A percentile compares a stretch with the other conserved stretches of the same genome.
These are phyloP conservation scores for Pleoardoris graminearum DNA, from an alignment of 2,329 filamentous ascomycete species.

Conservation along the genomic window DNA sequence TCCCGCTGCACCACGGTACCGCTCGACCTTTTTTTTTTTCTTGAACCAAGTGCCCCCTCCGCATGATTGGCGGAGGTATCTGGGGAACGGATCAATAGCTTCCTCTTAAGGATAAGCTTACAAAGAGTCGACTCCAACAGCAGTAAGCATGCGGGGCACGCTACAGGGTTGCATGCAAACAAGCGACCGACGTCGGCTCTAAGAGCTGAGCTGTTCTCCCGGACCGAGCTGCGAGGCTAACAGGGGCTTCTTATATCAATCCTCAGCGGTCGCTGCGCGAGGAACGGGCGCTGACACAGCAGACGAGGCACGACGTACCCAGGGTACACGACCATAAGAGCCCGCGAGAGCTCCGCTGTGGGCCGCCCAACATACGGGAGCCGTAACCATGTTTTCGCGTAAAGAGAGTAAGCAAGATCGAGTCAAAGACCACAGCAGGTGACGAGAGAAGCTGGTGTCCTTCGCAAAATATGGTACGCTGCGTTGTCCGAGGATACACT, in stretches of 20 bases:
- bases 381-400: slow-evolving; percentile 33
- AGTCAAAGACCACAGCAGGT: not conserved
- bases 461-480: too few relatives aligned
- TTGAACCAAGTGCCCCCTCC: not conserved
- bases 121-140: not conserved
- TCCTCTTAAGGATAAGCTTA: not conserved
- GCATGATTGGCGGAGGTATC: not conserved
- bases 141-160: slow-evolving; percentile 5
- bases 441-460: too few relatives aligned
- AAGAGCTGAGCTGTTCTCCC: not conserved
- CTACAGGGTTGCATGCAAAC: not conserved
- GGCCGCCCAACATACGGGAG: slow-evolving; percentile 11
- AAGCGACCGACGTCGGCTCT: slow-evolving; percentile 6
- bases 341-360: not conserved
- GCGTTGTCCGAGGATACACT: too few relatives aligned
- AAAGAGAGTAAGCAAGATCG: slow-evolving; percentile 36
- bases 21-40: too few relatives aligned
- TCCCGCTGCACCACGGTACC: not conserved
- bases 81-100: slow-evolving; percentile 1
- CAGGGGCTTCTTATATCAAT: not conserved
- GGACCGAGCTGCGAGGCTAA: not conserved
- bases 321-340: not conserved
- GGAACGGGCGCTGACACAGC: not conserved
- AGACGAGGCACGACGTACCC: not conserved
- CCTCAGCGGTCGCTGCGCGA: not conserved